A percentile compares a stretch with the other conserved stretches of the same genome.
These are phyloP conservation scores for Tolypocladium endophyticum DNA, from an alignment of 2,329 filamentous ascomycete species.

Conservation along the genomic window DNA sequence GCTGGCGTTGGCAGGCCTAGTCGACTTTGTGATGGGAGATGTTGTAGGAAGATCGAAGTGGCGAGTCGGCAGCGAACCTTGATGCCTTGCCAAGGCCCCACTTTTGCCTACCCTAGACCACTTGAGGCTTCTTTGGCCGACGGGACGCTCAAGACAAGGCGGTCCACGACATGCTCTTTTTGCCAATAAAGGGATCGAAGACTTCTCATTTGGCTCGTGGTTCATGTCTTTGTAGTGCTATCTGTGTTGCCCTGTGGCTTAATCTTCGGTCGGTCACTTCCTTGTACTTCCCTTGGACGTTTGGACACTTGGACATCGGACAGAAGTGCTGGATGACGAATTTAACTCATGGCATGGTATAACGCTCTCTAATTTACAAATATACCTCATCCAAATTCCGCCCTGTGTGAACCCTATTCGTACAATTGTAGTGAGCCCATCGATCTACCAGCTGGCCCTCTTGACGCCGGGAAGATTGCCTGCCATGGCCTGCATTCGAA, in stretches of 20 bases:
- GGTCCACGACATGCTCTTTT: too few species aligned
- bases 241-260: too few species aligned
- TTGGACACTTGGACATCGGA: not conserved
- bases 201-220: too few species aligned
- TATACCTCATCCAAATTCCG: not conserved
- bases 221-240: too few species aligned
- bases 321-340: not conserved
- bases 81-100: not conserved
- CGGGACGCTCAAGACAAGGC: not conserved
- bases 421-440: not conserved
- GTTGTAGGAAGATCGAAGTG: not conserved
- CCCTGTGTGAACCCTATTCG: not conserved
- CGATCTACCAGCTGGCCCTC: slow-evolving; percentile 84
- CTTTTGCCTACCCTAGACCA: not conserved
- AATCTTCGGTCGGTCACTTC: too few species aligned
- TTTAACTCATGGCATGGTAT: not conserved
- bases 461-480: slow-evolving; percentile 85
- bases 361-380: not conserved
- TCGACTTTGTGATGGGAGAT: not conserved
- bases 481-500: slow-evolving; percentile 77
- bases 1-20: not conserved
- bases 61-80: not conserved
- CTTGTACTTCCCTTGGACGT: too few species aligned
- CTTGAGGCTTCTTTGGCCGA: too few species aligned
- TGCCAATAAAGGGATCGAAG: too few species aligned